Evolutionary conservation across 345 rosid genomes (phyloP), one percentile per base, ranked within the genome.

Genomic region (Balakata baccata): DNA sequence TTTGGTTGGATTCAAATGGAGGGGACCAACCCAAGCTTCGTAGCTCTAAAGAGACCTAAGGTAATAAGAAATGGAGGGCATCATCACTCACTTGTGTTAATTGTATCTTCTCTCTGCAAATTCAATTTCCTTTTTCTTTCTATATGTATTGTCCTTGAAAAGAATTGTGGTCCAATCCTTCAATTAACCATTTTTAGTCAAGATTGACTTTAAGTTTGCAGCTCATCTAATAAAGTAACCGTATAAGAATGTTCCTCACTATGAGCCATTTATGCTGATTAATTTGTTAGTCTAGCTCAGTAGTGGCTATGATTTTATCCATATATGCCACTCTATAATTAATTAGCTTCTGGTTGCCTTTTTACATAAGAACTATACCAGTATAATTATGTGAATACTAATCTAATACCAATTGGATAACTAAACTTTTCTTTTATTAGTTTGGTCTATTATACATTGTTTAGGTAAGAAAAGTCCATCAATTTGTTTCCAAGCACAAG

Each of bases 21-120:
- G 72, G 84, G 87, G 84, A 88, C 76, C 84, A 78, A 50, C 45
- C 47, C 22, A 37, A 7, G 39, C 73, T 81, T 69, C 87, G 77
- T 79, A 47, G 78, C 37, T 68, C 69, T 56, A n/a, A 69, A 68
- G 78, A 71, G 70, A 61, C 13, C 66, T 50, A 47, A 29, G 34
- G 34, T 29, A 29, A 29, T 29, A 29, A 18, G 10, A 43, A 52
- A 66, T 69, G 78, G 56, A 18, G 50, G 38, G 0, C 67, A 72
- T 79, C 76, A 76, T 65, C 50, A 22, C 75, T 76, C 62, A 59
- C 58, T 79, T 56, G 16, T 45, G 49, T 56, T 47, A 47, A 65
- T 65, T 14, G 14, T 37, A 38, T 38, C 10, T 5, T 14, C 29
- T 20, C 51, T 66, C 54, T 71, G 29, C 20, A 51, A 64, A 57